Evolutionary conservation across 305 asterid species (phyloP).

Genomic region (Solanum hybrid): DNA sequence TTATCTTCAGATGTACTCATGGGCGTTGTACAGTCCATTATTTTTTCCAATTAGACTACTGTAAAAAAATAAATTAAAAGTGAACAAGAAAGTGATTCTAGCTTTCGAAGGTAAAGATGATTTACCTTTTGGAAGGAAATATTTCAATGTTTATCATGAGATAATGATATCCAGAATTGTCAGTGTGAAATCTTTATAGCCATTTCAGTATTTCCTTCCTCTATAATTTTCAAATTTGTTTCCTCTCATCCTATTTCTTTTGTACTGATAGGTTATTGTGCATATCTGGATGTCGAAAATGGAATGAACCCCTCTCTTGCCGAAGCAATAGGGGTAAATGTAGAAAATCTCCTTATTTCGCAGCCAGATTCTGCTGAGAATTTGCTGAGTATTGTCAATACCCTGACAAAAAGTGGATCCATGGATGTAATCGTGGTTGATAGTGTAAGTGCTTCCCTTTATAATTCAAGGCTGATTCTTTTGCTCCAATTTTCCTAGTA

Average conservation of each 20-base stretch:
- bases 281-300: constrained; percentile 92
- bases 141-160: not conserved
- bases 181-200: not conserved
- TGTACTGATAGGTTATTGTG: constrained; percentile 69
- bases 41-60: not conserved
- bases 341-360: constrained; percentile 73
- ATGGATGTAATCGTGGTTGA: constrained; percentile 83
- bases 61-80: not conserved
- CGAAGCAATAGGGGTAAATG: constrained; percentile 73
- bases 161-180: not conserved
- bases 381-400: constrained; percentile 80
- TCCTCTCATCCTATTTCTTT: not conserved
- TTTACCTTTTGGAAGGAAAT: not conserved
- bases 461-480: not conserved
- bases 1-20: not conserved
- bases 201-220: not conserved
- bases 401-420: constrained; percentile 84
- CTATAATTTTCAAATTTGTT: not conserved
- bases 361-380: constrained; percentile 97
- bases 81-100: not conserved
- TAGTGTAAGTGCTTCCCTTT: constrained; percentile 51
- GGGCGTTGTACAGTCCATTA: not conserved
- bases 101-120: not conserved
- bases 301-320: constrained; percentile 78
- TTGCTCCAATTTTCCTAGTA: constrained; percentile 4